Base-by-base conservation (phyloP, 2,329 filamentous ascomycete species). In the Colletotrichum graminicola region DNA sequence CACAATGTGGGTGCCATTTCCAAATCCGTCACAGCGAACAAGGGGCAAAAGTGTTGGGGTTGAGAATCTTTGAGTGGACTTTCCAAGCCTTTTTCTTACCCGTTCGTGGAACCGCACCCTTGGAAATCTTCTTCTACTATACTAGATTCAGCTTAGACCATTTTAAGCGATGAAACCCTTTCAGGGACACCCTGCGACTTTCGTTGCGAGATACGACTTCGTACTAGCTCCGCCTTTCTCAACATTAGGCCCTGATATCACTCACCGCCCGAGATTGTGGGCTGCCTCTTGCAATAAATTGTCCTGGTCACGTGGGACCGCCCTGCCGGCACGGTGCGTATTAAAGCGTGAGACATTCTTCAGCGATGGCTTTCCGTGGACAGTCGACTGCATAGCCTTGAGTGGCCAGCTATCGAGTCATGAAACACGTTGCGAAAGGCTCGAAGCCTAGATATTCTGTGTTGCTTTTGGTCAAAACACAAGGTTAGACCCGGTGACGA, bases 21-120 rank as follows among this genome's bases (percentile, higher is more conserved):
- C 69, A 39, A 18, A 49, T 32, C 8, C 26, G 67, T 68, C 23
- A 16, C 45, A 49, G 39, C 57, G 52, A 43, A 36, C 57, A 68
- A 54, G 69, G 68, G 60, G 57, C 29, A 62, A 72, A 72, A 72
- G 66, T 69, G 69, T 72, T 72, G 65, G 69, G 69, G 59, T 72
- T 72, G 65, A 69, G 69, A 52, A 39, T 34, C 47, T 56, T 29
- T 39, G 14, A 62, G 63, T 71, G 63, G 65, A n/a, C 11, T 59
- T 49, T 68, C 29, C 64, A 49, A 71, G 54, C 26, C 65, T 29
- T 60, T 41, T 51, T 55, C 45, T 47, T 49, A 52, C 55, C 45
- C 69, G 54, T 39, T 51, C 65, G 66, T 72, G 69, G 69, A 55
- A 54, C 65, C 45, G 47, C 26, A 69, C 69, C 69, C 69, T 68